Conservation (phyloP, 495 filamentous ascomycete species). For the Penicillium pancosmium region DNA sequence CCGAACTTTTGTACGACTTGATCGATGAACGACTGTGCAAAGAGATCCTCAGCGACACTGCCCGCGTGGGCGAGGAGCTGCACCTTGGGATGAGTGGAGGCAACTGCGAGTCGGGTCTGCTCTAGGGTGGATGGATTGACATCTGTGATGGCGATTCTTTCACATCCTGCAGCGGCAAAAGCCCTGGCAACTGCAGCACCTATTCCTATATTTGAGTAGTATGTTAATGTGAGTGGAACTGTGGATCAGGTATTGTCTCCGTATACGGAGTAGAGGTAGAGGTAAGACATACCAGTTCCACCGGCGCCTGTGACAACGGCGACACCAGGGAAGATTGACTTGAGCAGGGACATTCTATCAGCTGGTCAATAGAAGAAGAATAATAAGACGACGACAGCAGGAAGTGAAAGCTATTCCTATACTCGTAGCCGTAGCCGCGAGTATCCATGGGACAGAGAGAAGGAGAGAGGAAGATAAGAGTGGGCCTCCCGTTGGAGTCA, state of each 20-base stretch:
- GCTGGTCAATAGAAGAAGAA: neutral
- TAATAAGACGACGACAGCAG: neutral
- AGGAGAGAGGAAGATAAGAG: neutral
- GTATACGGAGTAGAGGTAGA: neutral
- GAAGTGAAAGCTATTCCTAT: too few species aligned
- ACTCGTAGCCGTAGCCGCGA: too few species aligned
- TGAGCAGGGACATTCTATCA: neutral
- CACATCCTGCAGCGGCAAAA: slow-evolving; percentile 55
- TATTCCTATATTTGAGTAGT: slow-evolving; percentile 42
- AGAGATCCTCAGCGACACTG: slow-evolving; percentile 46
- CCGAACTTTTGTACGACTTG: slow-evolving; percentile 36
- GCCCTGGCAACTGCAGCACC: slow-evolving; percentile 53
- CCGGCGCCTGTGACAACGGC: slow-evolving; percentile 38
- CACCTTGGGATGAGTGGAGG: slow-evolving; percentile 27
- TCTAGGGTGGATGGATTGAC: slow-evolving; percentile 40
- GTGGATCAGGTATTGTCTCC: slow-evolving; percentile 1
- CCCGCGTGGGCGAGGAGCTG: slow-evolving; percentile 37
- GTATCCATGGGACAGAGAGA: too few species aligned
- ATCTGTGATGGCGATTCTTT: slow-evolving; percentile 53
- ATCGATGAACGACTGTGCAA: slow-evolving; percentile 43
- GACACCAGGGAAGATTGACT: slow-evolving; percentile 32
- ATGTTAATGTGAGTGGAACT: neutral
- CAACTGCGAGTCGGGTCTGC: slow-evolving; percentile 35
- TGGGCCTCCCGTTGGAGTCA: slow-evolving; percentile 23
- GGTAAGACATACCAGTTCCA: slow-evolving; percentile 25